Evolutionary conservation across 2,329 filamentous ascomycete genomes (phyloP).

Genomic region (Pseudogymnoascus sp.): DNA sequence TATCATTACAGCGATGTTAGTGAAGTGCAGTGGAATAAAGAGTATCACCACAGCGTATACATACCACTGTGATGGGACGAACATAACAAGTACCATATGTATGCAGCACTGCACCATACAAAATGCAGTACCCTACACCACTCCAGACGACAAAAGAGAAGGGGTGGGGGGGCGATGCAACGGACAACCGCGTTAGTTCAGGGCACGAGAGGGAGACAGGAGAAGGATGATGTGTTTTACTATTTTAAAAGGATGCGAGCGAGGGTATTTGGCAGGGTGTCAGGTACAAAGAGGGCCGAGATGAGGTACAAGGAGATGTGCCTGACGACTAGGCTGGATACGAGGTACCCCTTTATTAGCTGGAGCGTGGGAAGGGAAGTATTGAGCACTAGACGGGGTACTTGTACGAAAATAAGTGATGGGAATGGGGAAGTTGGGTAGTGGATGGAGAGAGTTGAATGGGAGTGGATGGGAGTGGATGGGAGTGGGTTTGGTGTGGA

Average conservation of each 20-base stretch:
- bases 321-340: neutral
- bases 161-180: too few relatives aligned
- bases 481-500: neutral
- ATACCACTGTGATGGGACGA: neutral
- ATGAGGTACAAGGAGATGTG: conserved; percentile 1
- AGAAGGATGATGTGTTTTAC: conserved; percentile 1
- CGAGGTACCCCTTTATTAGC: neutral
- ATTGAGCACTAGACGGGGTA: neutral
- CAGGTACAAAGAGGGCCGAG: neutral
- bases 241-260: too few relatives aligned
- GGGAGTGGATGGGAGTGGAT: neutral
- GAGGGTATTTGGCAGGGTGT: neutral
- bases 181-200: neutral
- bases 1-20: neutral
- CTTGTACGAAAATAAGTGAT: neutral
- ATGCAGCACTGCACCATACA: neutral
- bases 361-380: neutral
- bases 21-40: neutral
- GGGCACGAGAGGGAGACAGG: neutral
- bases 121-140: neutral
- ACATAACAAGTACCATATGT: neutral
- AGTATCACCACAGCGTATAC: neutral
- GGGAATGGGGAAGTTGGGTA: neutral
- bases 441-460: neutral
- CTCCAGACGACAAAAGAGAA: neutral